Evolutionary conservation across 768 basidiomycete genomes (phyloP).

Genomic region (Lentinula sp.): DNA sequence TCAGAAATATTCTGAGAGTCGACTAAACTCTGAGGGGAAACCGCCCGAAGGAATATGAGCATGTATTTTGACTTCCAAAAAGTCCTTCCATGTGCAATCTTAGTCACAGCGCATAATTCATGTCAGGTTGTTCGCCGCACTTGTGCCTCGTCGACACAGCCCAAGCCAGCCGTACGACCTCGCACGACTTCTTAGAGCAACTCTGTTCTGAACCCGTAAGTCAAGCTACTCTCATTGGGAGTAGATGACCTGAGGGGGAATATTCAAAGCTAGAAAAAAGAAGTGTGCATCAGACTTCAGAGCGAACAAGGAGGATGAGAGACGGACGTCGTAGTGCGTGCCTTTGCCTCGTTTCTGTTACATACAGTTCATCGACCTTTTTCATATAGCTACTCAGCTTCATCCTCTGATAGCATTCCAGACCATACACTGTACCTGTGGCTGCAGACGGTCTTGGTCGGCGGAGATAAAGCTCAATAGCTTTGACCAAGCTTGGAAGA

Average conservation of each 20-base stretch:
- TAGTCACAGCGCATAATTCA: neutral
- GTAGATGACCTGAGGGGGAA: neutral
- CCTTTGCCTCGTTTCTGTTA: neutral
- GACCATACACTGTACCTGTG: neutral
- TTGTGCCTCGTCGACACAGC: neutral
- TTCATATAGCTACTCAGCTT: neutral
- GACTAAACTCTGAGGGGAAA: neutral
- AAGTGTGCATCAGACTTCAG: neutral
- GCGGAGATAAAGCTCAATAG: neutral
- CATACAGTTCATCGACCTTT: neutral
- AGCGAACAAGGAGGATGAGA: neutral
- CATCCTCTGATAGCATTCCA: neutral
- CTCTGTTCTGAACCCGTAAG: neutral
- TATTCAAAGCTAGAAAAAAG: neutral
- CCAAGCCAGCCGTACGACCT: neutral
- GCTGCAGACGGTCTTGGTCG: neutral
- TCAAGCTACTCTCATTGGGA: too few relatives aligned
- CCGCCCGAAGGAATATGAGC: neutral
- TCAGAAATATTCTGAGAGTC: neutral
- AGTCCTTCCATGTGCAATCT: neutral
- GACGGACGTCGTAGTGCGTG: neutral
- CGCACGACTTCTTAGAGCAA: neutral
- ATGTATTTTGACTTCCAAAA: neutral
- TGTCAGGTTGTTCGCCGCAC: neutral
- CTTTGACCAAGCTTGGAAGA: neutral